Percentiles rank a stretch among this genome's conserved stretches.
Conservation (phyloP, 2,329 filamentous ascomycete genomes). For the Penicillium psychrosexuale region DNA sequence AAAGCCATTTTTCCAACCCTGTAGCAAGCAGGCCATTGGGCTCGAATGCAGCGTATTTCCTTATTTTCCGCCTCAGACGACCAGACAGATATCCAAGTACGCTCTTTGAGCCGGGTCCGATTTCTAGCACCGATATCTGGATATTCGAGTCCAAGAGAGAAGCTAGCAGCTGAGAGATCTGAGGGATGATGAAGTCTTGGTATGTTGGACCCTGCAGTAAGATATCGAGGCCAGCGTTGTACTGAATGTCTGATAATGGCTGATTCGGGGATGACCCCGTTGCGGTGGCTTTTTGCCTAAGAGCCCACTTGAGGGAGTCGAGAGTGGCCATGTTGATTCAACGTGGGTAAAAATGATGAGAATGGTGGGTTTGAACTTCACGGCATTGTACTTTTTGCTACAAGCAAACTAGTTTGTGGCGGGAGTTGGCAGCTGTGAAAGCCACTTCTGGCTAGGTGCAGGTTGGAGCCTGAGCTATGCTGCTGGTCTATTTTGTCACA, state of each 20-base stretch:
- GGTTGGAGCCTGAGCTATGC: too few relatives aligned
- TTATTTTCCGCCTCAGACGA: constrained; percentile 42
- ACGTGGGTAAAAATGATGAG: too few relatives aligned
- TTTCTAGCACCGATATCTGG: constrained; percentile 55
- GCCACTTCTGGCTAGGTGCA: too few relatives aligned
- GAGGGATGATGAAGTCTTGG: constrained; percentile 46
- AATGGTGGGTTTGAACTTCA: too few relatives aligned
- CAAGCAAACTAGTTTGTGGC: too few relatives aligned
- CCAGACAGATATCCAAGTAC: constrained; percentile 52
- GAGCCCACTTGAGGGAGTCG: constrained; percentile 43
- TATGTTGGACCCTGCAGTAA: constrained; percentile 43
- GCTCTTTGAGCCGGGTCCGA: constrained; percentile 58
- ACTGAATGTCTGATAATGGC: constrained; percentile 43
- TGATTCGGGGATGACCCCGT: not conserved
- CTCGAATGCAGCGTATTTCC: constrained; percentile 55
- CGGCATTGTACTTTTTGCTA: too few relatives aligned
- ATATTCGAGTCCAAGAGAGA: constrained; percentile 43
- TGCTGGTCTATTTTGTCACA: too few relatives aligned
- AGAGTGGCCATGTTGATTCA: constrained; percentile 44
- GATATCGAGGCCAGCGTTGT: constrained; percentile 49
- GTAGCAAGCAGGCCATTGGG: constrained; percentile 49
- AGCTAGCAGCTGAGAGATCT: constrained; percentile 45
- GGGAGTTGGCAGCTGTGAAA: too few relatives aligned
- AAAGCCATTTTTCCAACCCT: constrained; percentile 46
- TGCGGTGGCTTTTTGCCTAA: constrained; percentile 1